Conservation (phyloP, 2,329 filamentous ascomycete genomes). For the Rhexocercosporidium sp. region DNA sequence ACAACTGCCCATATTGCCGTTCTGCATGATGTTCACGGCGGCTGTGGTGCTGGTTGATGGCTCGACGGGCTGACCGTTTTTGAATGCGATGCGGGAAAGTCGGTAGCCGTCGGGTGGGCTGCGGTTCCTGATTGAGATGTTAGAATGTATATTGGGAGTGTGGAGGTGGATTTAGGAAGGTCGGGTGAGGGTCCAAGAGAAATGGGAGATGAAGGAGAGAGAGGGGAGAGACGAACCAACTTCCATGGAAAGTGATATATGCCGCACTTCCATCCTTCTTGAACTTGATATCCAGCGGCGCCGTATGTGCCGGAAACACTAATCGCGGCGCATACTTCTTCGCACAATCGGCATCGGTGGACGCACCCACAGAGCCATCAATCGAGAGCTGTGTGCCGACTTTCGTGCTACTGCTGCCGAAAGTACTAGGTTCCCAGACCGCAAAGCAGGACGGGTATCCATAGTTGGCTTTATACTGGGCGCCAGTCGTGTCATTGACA, state of each 20-base stretch:
- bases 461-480: constrained; percentile 21
- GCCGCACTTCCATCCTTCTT: constrained; percentile 17
- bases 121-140: constrained; percentile 49
- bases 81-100: constrained; percentile 50
- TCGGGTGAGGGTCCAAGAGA: no score
- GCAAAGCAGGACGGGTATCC: constrained; percentile 27
- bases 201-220: background rate
- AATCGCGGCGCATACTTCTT: background rate
- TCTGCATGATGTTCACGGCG: constrained; percentile 59
- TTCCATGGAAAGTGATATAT: constrained; percentile 28
- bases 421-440: constrained; percentile 17
- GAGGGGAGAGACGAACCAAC: constrained; percentile 45
- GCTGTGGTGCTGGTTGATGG: constrained; percentile 51
- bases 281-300: constrained; percentile 29
- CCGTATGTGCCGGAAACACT: constrained; percentile 9
- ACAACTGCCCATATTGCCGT: constrained; percentile 57
- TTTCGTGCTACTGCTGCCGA: background rate
- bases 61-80: constrained; percentile 49
- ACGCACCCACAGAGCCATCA: constrained; percentile 3
- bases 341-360: constrained; percentile 10
- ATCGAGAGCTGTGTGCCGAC: constrained; percentile 17
- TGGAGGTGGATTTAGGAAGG: no score
- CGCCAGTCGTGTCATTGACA: constrained; percentile 7
- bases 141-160: no score
- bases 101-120: constrained; percentile 53